Evolutionary conservation across 768 basidiomycete species (phyloP), one percentile per base, ranked within the genome.

Genomic region (Russula compacta): DNA sequence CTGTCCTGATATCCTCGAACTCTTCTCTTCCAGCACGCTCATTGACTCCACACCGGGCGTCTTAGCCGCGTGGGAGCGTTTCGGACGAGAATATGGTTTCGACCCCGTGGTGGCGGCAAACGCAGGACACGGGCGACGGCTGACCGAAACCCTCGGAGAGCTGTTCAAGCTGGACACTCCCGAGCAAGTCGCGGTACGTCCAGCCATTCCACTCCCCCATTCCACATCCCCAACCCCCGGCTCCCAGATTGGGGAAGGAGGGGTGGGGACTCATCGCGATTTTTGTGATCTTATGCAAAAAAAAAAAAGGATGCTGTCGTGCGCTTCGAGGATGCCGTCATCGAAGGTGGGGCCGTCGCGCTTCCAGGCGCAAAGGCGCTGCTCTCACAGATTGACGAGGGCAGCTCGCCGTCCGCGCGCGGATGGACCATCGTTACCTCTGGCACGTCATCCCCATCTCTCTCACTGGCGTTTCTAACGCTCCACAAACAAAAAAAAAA

Each of bases 351-450:
- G 3, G 81, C 86, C 21, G 73, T 82, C 36, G 77, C 79, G 43
- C 76, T 94, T 56, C 87, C 86, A 14, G 91, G 91, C 7, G 86
- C 84, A 11, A 66, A 74, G 35, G 72, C 74, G 3, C 70, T 94
- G 12, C 71, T 93, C 10, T 42, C 53, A 12, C 58, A 70, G 68
- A 66, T 70, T 56, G 59, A 61, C 24, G 60, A 65, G 36, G 64
- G 66, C 11, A 60, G 56, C 57, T 49, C 67, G n/a, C 60, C 55
- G 17, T 52, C 65, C n/a, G 56, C 72, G 33, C 75, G 75, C 55
- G 76, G 78, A 44, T 95, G 90, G 89, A 89, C 89, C 4, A 89
- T 95, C 68, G 88, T 90, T 38, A 93, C 92, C 6, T 91, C 88
- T 47, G 84, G 90, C 85, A 68, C 29, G 53, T 64, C 89, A 88